Evolutionary conservation across 495 filamentous ascomycete species (phyloP).

Genomic region (Neurospora discreta): DNA sequence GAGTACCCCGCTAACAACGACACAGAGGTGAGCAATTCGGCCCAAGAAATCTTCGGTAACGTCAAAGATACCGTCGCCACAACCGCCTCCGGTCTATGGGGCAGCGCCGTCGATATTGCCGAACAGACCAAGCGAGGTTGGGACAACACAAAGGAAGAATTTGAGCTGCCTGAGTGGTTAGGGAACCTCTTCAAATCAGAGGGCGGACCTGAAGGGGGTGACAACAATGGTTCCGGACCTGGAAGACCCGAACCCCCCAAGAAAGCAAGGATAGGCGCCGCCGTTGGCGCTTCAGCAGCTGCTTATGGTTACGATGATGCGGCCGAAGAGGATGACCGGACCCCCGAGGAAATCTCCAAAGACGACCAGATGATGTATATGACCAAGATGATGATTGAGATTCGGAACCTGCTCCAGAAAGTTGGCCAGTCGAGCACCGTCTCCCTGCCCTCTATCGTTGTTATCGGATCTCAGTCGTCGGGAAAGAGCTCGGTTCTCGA

Average conservation of each 20-base stretch:
- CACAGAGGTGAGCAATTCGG: constrained; percentile 81
- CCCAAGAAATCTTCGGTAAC: constrained; percentile 62
- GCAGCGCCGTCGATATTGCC: constrained; percentile 59
- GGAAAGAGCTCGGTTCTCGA: constrained; percentile 97
- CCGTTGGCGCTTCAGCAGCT: constrained; percentile 50
- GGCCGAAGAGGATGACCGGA: constrained; percentile 57
- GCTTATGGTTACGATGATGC: constrained; percentile 69
- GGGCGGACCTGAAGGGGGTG: constrained; percentile 34
- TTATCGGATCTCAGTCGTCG: constrained; percentile 96
- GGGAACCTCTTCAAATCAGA: constrained; percentile 56
- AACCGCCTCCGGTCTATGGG: constrained; percentile 54
- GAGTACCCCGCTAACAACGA: not conserved
- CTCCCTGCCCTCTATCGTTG: constrained; percentile 88
- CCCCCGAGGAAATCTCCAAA: constrained; percentile 50
- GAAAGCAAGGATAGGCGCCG: constrained; percentile 49
- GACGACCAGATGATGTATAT: constrained; percentile 99
- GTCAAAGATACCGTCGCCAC: constrained; percentile 57
- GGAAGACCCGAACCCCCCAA: constrained; percentile 41
- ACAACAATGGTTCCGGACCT: constrained; percentile 27
- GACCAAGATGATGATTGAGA: constrained; percentile 99
- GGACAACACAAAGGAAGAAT: constrained; percentile 68
- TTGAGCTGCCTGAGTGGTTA: constrained; percentile 79
- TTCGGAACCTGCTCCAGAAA: constrained; percentile 76
- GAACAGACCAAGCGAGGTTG: constrained; percentile 70
- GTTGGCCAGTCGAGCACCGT: constrained; percentile 84